These are phyloP conservation scores for Citeromyces hawaiiensis DNA, from an alignment of 1,139 yeast species.

Conservation along the genomic window DNA sequence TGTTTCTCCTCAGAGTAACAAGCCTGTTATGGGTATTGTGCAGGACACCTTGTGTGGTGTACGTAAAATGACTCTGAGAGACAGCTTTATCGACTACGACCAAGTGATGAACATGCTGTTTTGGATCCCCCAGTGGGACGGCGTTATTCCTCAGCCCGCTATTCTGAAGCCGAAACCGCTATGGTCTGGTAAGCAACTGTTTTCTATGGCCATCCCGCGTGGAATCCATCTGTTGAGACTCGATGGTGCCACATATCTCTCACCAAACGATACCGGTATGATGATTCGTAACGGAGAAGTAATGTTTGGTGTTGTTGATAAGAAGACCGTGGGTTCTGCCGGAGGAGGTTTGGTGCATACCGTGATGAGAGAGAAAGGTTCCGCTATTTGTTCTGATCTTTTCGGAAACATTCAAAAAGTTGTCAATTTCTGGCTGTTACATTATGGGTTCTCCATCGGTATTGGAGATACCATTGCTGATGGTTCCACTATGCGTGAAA, in stretches of 20 bases:
- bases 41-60: constrained; percentile 97
- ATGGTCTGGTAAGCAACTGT: constrained; percentile 95
- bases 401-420: constrained; percentile 92
- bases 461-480: constrained; percentile 99
- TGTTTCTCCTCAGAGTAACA: constrained; percentile 96
- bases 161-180: constrained; percentile 87
- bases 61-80: constrained; percentile 89
- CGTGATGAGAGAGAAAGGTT: constrained; percentile 95
- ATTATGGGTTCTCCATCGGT: constrained; percentile 96
- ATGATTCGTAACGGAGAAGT: constrained; percentile 85
- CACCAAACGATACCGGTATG: constrained; percentile 89
- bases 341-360: constrained; percentile 97
- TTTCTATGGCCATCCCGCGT: constrained; percentile 87
- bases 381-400: constrained; percentile 76
- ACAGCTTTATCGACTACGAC: constrained; percentile 76
- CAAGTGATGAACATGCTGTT: constrained; percentile 93
- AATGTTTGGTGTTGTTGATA: constrained; percentile 95
- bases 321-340: constrained; percentile 96
- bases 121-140: constrained; percentile 99
- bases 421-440: constrained; percentile 91
- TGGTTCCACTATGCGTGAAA: constrained; percentile 86
- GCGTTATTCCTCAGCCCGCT: constrained; percentile 95
- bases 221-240: constrained; percentile 92
- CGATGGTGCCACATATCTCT: constrained; percentile 76
- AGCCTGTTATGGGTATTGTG: constrained; percentile 99